Evolutionary conservation across 176 grass and related monocot species (phyloP).

Genomic region (Oropetium thomaeum): DNA sequence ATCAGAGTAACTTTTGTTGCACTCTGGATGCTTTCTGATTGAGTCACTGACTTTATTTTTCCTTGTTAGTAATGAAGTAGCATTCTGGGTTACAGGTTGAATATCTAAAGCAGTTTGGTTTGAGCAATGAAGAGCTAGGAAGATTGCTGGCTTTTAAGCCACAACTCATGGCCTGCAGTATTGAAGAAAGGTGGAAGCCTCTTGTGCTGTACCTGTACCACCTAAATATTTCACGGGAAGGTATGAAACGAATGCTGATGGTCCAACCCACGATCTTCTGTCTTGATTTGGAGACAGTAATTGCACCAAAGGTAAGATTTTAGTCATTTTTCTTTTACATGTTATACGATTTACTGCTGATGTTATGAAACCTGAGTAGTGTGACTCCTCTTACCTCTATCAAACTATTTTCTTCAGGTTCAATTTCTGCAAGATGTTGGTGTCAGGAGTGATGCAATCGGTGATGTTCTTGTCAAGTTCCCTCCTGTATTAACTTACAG

Average conservation of each 20-base stretch:
- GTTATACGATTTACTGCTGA: background rate
- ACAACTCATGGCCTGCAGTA: slow-evolving; percentile 88
- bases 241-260: slow-evolving; percentile 85
- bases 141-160: slow-evolving; percentile 83
- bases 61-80: slow-evolving; percentile 1
- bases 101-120: slow-evolving; percentile 83
- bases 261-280: slow-evolving; percentile 92
- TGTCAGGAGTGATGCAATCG: slow-evolving; percentile 71
- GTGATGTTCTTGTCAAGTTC: slow-evolving; percentile 83
- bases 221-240: slow-evolving; percentile 67
- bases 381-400: slow-evolving; percentile 17
- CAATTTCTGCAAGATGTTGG: slow-evolving; percentile 89
- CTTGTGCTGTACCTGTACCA: slow-evolving; percentile 88
- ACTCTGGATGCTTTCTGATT: background rate
- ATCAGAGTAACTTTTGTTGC: background rate
- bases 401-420: slow-evolving; percentile 51
- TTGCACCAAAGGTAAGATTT: slow-evolving; percentile 73
- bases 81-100: slow-evolving; percentile 51
- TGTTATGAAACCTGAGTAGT: background rate
- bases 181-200: slow-evolving; percentile 94
- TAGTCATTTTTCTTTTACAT: slow-evolving; percentile 1
- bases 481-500: slow-evolving; percentile 75
- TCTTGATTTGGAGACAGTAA: slow-evolving; percentile 87
- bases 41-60: background rate
- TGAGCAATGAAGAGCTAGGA: slow-evolving; percentile 62